Percentiles rank a stretch among this genome's conserved stretches.
These are phyloP conservation scores for Uromyces viciae-fabae DNA, from an alignment of 1,284 basidiomycete species.

Conservation along the genomic window DNA sequence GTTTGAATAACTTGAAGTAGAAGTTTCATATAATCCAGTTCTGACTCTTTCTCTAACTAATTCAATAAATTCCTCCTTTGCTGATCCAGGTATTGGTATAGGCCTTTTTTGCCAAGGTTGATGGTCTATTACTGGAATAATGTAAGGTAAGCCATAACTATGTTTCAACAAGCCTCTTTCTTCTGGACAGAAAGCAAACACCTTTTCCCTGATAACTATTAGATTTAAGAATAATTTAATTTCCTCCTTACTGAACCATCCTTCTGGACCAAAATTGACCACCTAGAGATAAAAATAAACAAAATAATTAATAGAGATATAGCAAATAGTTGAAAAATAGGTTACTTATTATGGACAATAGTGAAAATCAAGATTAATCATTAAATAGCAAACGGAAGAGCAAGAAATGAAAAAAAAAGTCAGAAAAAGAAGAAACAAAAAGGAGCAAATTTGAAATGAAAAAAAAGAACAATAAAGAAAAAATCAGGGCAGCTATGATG, in stretches of 20 bases:
- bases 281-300: too few relatives aligned
- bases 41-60: not conserved
- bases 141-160: not conserved
- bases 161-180: not conserved
- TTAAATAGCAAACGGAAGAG: too few relatives aligned
- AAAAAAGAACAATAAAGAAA: too few relatives aligned
- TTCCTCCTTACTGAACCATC: not conserved
- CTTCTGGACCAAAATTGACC: conserved; percentile 6
- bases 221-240: not conserved
- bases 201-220: not conserved
- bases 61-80: not conserved
- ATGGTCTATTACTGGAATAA: not conserved
- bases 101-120: not conserved
- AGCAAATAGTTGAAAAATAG: too few relatives aligned
- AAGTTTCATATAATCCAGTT: not conserved
- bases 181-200: not conserved
- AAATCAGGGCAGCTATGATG: too few relatives aligned
- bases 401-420: too few relatives aligned
- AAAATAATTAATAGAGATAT: too few relatives aligned
- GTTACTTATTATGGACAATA: too few relatives aligned
- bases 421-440: too few relatives aligned
- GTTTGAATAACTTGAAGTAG: not conserved
- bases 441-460: too few relatives aligned
- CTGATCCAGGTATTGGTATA: not conserved
- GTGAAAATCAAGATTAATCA: too few relatives aligned